These are phyloP conservation scores for Petunia hybrid DNA, from an alignment of 305 asterid genomes.

Conservation along the genomic window DNA sequence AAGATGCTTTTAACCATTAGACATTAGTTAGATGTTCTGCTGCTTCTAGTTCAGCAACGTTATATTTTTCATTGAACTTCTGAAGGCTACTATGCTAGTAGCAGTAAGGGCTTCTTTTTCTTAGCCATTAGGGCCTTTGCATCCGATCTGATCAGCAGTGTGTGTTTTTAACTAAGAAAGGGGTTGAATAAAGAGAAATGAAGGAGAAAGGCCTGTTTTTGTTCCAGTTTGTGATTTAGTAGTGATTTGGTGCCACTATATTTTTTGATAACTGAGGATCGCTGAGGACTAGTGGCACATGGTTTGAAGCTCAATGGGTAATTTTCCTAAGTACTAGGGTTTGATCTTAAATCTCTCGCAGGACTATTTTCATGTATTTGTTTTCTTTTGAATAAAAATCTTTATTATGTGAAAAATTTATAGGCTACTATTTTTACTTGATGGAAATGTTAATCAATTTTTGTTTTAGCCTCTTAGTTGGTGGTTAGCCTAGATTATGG, in stretches of 20 bases:
- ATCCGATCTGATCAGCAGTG: too few relatives aligned
- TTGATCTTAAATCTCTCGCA: not conserved
- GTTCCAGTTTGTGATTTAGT: not conserved
- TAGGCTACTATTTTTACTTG: not conserved
- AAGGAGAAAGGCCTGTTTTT: not conserved
- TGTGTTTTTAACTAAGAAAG: not conserved
- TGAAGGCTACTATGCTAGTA: too few relatives aligned
- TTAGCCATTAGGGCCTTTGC: too few relatives aligned
- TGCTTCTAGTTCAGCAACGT: too few relatives aligned
- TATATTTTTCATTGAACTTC: too few relatives aligned
- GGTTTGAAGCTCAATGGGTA: too few relatives aligned
- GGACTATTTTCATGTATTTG: not conserved
- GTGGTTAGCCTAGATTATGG: not conserved
- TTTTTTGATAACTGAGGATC: not conserved
- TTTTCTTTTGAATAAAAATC: not conserved
- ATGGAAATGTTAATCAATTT: slow-evolving; percentile 14
- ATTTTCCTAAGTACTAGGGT: not conserved
- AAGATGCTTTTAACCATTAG: not conserved
- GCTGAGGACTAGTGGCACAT: too few relatives aligned
- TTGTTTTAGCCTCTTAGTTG: not conserved
- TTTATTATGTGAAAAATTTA: not conserved
- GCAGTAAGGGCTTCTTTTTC: too few relatives aligned
- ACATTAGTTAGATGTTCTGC: too few relatives aligned
- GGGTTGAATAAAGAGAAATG: not conserved
- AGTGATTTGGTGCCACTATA: not conserved